A percentile compares a stretch with the other conserved stretches of the same genome.
Conservation (phyloP, 495 filamentous ascomycete species). For the Saxophila tyrrhenica region DNA sequence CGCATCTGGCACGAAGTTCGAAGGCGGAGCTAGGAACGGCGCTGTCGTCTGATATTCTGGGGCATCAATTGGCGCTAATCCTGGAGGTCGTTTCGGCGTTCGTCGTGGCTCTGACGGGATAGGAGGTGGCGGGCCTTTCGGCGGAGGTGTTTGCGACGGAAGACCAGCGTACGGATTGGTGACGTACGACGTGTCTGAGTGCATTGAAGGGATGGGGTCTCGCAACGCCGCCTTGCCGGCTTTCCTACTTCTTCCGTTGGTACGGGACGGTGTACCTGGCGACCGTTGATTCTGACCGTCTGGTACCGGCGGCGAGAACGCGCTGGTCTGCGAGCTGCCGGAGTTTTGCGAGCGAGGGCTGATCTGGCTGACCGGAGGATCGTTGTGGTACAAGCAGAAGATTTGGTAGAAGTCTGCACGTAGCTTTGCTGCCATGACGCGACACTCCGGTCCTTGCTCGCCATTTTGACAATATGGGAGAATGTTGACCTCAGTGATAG, state of each 20-base stretch:
- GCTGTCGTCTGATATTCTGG: conserved; percentile 21
- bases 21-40: conserved; percentile 62
- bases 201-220: conserved; percentile 32
- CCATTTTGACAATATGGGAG: conserved; percentile 59
- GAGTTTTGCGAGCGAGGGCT: conserved; percentile 26
- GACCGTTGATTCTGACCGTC: conserved; percentile 9
- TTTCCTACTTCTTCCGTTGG: conserved; percentile 16
- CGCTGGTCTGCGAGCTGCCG: conserved; percentile 8
- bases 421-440: conserved; percentile 82
- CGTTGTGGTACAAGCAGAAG: conserved; percentile 90
- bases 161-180: conserved; percentile 32
- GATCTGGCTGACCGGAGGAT: conserved; percentile 43
- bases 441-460: conserved; percentile 34
- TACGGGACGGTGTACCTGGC: conserved; percentile 4
- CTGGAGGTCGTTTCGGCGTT: conserved; percentile 16
- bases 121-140: conserved; percentile 29
- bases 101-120: conserved; percentile 30
- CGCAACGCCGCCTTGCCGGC: conserved; percentile 25
- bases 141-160: conserved; percentile 17
- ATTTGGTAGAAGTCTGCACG: conserved; percentile 92
- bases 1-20: conserved; percentile 75
- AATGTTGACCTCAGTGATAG: conserved; percentile 76
- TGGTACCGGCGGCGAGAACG: conserved; percentile 2
- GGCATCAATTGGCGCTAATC: conserved; percentile 26
- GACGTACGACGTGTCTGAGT: conserved; percentile 33